These are phyloP conservation scores for Nicotiana tabacum DNA, from an alignment of 257 asterid genomes.

Conservation along the genomic window DNA sequence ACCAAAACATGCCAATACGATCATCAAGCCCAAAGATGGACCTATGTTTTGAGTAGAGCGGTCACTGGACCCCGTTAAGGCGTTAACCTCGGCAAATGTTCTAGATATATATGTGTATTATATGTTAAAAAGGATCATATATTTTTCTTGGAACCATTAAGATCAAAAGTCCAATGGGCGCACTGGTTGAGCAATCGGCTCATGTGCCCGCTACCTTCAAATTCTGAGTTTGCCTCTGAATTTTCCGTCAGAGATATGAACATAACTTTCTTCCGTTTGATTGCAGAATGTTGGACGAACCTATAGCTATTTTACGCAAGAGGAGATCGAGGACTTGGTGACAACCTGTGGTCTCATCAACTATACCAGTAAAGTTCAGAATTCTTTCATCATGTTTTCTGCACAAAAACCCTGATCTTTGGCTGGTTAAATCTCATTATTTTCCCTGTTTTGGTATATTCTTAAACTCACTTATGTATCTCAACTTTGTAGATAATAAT, in stretches of 20 bases:
- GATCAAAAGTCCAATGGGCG: too few species aligned
- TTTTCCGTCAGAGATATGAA: not conserved
- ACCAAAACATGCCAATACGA: not conserved
- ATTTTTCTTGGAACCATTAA: too few species aligned
- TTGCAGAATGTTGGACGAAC: slow-evolving; percentile 34
- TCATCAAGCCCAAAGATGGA: not conserved
- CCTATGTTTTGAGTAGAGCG: too few species aligned
- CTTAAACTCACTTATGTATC: not conserved
- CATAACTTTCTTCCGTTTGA: not conserved
- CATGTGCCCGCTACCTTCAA: too few species aligned
- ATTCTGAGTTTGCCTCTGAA: too few species aligned
- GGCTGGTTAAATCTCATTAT: not conserved
- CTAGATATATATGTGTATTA: too few species aligned
- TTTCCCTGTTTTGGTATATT: not conserved
- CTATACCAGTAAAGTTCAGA: slow-evolving; percentile 55
- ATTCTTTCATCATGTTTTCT: slow-evolving; percentile 78
- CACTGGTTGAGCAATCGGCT: too few species aligned
- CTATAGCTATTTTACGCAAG: slow-evolving; percentile 60
- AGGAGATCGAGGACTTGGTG: slow-evolving; percentile 82
- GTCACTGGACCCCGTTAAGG: too few species aligned
- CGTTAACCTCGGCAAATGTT: too few species aligned
- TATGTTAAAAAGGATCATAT: too few species aligned
- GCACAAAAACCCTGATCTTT: slow-evolving; percentile 69
- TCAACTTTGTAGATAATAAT: not conserved
- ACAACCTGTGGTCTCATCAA: slow-evolving; percentile 72